These are phyloP conservation scores for Citeromyces hawaiiensis DNA, from an alignment of 1,139 yeast genomes.

Conservation along the genomic window DNA sequence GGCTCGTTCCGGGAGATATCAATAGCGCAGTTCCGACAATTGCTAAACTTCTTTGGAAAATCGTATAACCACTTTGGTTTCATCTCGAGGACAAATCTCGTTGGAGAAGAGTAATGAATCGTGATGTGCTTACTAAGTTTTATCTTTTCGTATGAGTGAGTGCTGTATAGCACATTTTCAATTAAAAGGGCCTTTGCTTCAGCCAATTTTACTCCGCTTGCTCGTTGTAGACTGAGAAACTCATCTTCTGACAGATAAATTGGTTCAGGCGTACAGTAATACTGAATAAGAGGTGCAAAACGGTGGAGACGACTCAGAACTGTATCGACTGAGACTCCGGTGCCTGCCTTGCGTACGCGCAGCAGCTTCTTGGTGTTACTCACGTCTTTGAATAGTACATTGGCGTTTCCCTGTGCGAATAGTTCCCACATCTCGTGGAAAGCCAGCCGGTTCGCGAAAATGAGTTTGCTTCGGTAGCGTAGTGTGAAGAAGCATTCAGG, in stretches of 20 bases:
- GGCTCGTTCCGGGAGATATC: constrained; percentile 7
- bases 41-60: constrained; percentile 5
- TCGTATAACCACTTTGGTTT: constrained; percentile 19
- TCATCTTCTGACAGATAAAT: background rate
- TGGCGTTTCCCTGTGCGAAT: background rate
- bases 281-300: background rate
- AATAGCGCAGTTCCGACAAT: constrained; percentile 17
- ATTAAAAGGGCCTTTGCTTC: background rate
- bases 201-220: background rate
- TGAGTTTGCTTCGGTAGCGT: too few relatives aligned
- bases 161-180: background rate
- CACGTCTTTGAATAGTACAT: background rate
- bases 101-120: constrained; percentile 6
- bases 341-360: background rate
- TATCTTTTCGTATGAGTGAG: constrained; percentile 3
- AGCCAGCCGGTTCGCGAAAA: too few relatives aligned
- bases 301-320: background rate
- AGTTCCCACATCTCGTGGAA: background rate
- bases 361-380: background rate
- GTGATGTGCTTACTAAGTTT: constrained; percentile 12
- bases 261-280: background rate
- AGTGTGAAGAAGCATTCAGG: too few relatives aligned
- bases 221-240: background rate
- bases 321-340: background rate
- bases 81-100: constrained; percentile 12